Base-by-base conservation (phyloP, 768 basidiomycete species). In the Boletus rex-veris region DNA sequence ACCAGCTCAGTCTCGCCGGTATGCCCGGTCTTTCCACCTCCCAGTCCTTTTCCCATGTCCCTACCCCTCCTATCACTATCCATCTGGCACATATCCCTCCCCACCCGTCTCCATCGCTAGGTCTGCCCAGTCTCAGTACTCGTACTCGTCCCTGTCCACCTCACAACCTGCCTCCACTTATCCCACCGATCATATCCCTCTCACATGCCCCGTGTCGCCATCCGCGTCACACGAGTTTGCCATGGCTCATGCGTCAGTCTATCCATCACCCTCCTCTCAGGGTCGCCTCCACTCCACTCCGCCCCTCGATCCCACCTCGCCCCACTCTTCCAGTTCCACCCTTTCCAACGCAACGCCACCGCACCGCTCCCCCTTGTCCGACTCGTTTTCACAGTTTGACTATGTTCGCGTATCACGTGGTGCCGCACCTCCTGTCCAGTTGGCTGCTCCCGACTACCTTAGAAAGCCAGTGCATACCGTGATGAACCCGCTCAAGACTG, bases 341-440 rank as follows among this genome's bases (percentile, higher is more conserved):
- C 85, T 86, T 6, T 76, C 82, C 37, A 81, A 77, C 52, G 78
- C 79, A 0, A 86, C 86, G 0, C 88, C 88, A 1, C 85, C 85
- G 2, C 85, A 71, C 41, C 59, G 68, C 28, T 41, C 71, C 18
- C 50, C 69, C 6, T 45, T 65, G 4, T 54, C 80, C 0, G 80
- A 82, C n/a, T 60, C 71, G 24, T 58, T 73, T 12, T 67, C 73
- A 10, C 63, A 73, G n/a, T 85, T 83, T 64, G 81, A 86, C 63
- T 82, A 78, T 62, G 62, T 85, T 42, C 79, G 82, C 11, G 64
- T 73, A 0, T 70, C 78, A 16, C 78, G 81, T 31, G 80, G 76
- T 2, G 70, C 76, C 9, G 77, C 80, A 6, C 78, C 81, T 11
- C 81, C 81, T 10, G 73, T 81, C 6, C 83, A 84, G 53, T 76